Conservation (phyloP, 169 alveolate genomes). For the Eimeria maxima region DNA sequence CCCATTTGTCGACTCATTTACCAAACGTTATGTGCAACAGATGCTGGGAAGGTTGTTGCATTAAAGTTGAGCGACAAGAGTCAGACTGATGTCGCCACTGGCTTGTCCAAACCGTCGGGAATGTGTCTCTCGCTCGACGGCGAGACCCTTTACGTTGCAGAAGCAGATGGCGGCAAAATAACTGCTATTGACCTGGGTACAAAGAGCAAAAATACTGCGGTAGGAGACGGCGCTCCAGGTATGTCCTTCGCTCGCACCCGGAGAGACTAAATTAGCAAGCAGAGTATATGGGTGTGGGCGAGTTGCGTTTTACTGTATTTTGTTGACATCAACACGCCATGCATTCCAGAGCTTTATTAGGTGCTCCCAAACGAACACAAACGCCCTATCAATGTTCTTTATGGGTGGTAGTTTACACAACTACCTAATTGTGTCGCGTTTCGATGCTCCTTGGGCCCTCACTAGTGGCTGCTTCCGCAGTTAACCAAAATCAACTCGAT, state of each 20-base stretch:
- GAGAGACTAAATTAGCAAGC: background rate
- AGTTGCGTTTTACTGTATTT: background rate
- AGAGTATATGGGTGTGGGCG: background rate
- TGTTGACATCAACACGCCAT: background rate
- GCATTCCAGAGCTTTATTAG: background rate
- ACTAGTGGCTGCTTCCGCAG: background rate
- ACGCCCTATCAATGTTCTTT: too few relatives aligned
- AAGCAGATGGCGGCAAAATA: constrained; percentile 9
- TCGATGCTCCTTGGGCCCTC: background rate
- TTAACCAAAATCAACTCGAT: background rate
- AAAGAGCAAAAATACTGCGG: background rate
- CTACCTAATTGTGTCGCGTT: background rate
- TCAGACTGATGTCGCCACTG: background rate
- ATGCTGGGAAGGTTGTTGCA: background rate
- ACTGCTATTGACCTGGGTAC: constrained; percentile 1
- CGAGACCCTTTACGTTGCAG: constrained; percentile 50
- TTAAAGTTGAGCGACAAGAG: background rate
- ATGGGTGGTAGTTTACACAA: too few relatives aligned
- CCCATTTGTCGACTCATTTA: background rate
- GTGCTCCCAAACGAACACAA: too few relatives aligned
- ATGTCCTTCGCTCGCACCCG: background rate
- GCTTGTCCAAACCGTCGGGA: constrained; percentile 19
- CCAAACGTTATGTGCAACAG: background rate
- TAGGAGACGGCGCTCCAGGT: constrained; percentile 68
- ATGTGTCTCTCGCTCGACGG: constrained; percentile 9